Conservation (phyloP, 768 basidiomycete genomes). For the Leucocoprinus leucothites region DNA sequence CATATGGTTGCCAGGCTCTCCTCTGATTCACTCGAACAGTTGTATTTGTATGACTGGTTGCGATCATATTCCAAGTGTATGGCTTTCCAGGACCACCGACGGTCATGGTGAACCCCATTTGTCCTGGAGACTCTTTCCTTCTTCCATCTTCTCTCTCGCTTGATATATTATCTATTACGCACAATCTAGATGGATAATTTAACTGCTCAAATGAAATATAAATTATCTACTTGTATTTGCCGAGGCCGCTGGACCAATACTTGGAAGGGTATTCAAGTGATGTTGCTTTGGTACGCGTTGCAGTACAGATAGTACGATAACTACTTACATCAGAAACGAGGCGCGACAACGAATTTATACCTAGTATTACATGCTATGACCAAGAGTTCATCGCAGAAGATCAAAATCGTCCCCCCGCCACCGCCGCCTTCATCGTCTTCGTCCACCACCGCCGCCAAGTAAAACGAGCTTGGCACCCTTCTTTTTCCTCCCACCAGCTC, state of each 20-base stretch:
- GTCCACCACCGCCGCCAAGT: conserved; percentile 61
- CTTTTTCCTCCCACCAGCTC: conserved; percentile 55
- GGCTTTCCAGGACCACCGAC: not conserved
- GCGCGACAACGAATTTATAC: not conserved
- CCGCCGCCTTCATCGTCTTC: conserved; percentile 27
- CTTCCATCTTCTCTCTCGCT: not conserved
- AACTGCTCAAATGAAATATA: conserved; percentile 3
- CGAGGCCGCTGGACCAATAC: not conserved
- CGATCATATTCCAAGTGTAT: conserved; percentile 1
- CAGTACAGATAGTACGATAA: not conserved
- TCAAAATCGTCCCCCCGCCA: not conserved
- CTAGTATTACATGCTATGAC: not conserved
- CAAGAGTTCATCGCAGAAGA: not conserved
- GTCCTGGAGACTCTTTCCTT: conserved; percentile 2
- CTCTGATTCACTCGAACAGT: not conserved
- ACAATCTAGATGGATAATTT: not conserved
- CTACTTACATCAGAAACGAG: not conserved
- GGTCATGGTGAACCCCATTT: not conserved
- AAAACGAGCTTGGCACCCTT: conserved; percentile 65
- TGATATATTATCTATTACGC: not conserved
- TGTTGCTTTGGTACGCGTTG: not conserved
- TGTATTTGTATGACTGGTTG: conserved; percentile 10
- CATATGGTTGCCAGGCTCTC: not conserved
- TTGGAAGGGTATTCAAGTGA: not conserved
- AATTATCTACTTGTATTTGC: not conserved